These are phyloP conservation scores for Phellopilus nigrolimitatus DNA, from an alignment of 1,284 basidiomycete species.

Conservation along the genomic window DNA sequence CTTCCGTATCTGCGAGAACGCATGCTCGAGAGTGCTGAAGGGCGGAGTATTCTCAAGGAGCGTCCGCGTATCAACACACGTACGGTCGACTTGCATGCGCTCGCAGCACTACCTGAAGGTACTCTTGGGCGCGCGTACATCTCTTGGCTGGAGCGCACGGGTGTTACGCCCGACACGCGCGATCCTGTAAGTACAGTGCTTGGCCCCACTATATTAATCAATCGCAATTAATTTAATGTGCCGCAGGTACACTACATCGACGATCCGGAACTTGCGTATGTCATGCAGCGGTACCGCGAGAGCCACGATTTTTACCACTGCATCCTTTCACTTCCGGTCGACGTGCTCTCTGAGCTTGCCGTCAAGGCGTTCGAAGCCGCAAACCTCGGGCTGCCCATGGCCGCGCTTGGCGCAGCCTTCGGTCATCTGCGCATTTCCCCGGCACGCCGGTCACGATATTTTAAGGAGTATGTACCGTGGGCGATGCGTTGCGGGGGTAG, in stretches of 20 bases:
- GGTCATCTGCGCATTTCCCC: conserved; percentile 62
- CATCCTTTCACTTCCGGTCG: conserved; percentile 83
- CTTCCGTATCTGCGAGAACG: conserved; percentile 75
- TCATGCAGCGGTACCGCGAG: conserved; percentile 97
- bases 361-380: conserved; percentile 95
- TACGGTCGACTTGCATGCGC: conserved; percentile 70
- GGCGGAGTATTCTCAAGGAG: conserved; percentile 77
- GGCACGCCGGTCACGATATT: conserved; percentile 52
- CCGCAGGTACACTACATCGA: conserved; percentile 87
- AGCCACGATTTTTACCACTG: conserved; percentile 97
- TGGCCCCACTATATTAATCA: conserved; percentile 15
- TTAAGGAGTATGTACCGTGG: conserved; percentile 86
- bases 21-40: conserved; percentile 80
- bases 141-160: conserved; percentile 87
- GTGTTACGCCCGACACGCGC: conserved; percentile 93
- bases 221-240: conserved; percentile 4
- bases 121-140: conserved; percentile 87
- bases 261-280: conserved; percentile 91
- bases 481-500: conserved; percentile 78
- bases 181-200: conserved; percentile 61
- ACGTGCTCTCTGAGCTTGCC: conserved; percentile 89
- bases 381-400: conserved; percentile 89
- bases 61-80: conserved; percentile 77
- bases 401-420: conserved; percentile 76
- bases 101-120: conserved; percentile 67